Evolutionary conservation across 441 rosid species (phyloP), one percentile per base, ranked within the genome.

Genomic region (Erodium moschatum): DNA sequence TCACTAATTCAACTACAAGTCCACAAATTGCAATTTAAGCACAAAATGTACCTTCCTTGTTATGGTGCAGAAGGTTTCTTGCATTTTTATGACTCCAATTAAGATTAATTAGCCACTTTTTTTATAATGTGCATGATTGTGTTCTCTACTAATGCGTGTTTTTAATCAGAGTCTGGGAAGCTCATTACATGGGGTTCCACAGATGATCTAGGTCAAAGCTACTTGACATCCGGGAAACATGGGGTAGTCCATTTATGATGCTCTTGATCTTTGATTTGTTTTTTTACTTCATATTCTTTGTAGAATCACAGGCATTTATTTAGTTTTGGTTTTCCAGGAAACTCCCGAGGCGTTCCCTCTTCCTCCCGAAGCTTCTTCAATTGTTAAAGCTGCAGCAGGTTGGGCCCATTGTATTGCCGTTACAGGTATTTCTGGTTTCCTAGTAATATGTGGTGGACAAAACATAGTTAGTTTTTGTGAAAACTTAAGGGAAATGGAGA

Each of bases 141-240:
- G 62, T 19, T 56, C 24, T 54, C 62, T 56, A 11, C 27, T 56
- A 19, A 56, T 56, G 27, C 24, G 7, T 56, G 33, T 78, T 24
- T 75, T 75, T 64, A 69, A 80, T 71, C 87, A 95, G 99, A 86
- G 31, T 84, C 87, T 2, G 91, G 99, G 77, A 91, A 87, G 90
- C 96, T 95, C 40, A 85, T 95, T 58, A 91, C 99, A 7, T 95
- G 99, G 99, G 99, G 99, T 50, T 95, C 97, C 27, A 87, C 97
- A 15, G 99, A 89, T 80, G 99, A 95, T 83, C 78, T 87, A 40
- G 99, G 97, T 77, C 99, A 94, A 81, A 91, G 97, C 91, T 91
- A 94, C 67, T 81, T 91, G 52, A 86, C 99, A 54, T 85, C 99
- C 0, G 97, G 99, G 79, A 91, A 94, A 78, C 99, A 94, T 54